A percentile compares a stretch with the other conserved stretches of the same genome.
Conservation (phyloP, 768 basidiomycete species). For the Holtermannia corniformis region DNA sequence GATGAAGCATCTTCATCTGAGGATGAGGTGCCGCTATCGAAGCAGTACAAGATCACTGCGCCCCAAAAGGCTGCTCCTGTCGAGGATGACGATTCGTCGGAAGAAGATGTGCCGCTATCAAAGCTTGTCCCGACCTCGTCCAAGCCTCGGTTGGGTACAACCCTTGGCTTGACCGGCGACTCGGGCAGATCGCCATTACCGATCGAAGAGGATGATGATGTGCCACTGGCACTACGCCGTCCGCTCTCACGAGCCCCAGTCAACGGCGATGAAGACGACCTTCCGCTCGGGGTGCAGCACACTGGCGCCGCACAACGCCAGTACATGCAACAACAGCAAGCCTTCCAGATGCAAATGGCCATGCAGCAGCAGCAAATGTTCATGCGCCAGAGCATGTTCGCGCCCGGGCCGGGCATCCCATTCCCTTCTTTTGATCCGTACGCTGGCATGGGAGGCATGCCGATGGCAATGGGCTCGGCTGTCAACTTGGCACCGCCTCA, state of each 20-base stretch:
- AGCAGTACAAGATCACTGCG: background rate
- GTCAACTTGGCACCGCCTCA: background rate
- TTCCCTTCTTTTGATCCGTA: background rate
- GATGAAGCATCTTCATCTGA: conserved; percentile 2
- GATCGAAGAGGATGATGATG: conserved; percentile 34
- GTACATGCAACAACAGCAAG: conserved; percentile 1
- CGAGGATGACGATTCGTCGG: conserved; percentile 6
- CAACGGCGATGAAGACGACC: conserved; percentile 29
- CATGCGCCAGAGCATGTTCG: conserved; percentile 4
- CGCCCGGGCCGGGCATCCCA: background rate
- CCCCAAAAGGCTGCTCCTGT: background rate
- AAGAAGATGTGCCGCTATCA: conserved; percentile 32
- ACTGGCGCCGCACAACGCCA: conserved; percentile 17
- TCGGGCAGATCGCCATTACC: too few relatives aligned
- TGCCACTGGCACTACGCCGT: conserved; percentile 26
- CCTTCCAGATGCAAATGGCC: conserved; percentile 2
- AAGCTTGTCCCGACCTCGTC: conserved; percentile 10
- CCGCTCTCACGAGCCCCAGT: conserved; percentile 7
- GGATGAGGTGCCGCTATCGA: conserved; percentile 12
- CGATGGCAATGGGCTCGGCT: conserved; percentile 3
- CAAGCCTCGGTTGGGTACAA: too few relatives aligned
- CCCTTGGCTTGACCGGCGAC: too few relatives aligned
- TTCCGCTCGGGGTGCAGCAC: conserved; percentile 34
- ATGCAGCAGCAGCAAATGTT: conserved; percentile 3
- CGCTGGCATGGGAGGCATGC: conserved; percentile 1